Conservation (phyloP, 257 asterid genomes). For the Ilex aquifolium region DNA sequence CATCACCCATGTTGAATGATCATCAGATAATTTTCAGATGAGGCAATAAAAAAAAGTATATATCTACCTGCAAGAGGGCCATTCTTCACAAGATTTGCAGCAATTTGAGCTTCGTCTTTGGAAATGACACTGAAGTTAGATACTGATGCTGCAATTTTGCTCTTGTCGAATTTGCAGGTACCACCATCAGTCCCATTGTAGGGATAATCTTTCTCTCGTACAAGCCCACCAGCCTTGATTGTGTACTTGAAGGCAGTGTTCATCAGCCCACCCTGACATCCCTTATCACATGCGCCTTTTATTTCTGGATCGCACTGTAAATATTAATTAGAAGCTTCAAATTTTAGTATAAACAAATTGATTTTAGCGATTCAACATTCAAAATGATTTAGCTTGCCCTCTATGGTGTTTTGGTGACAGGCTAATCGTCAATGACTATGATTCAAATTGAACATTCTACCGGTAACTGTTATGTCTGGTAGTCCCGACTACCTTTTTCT, state of each 20-base stretch:
- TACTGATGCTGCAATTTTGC: constrained; percentile 58
- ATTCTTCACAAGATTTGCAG: constrained; percentile 69
- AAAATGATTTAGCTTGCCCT: too few species aligned
- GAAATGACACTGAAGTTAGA: constrained; percentile 78
- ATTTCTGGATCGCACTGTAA: constrained; percentile 75
- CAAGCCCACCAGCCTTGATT: constrained; percentile 71
- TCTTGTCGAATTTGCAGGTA: constrained; percentile 54
- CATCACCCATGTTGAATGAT: too few species aligned
- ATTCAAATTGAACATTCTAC: too few species aligned
- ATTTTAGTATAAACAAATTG: too few species aligned
- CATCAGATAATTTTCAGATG: too few species aligned
- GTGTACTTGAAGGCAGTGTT: constrained; percentile 81
- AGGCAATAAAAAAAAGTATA: too few species aligned
- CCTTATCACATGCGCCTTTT: constrained; percentile 56
- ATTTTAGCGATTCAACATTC: too few species aligned
- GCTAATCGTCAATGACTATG: too few species aligned
- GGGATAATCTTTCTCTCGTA: constrained; percentile 66
- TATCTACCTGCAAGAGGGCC: constrained; percentile 89
- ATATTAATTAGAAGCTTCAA: too few species aligned
- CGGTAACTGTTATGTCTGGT: too few species aligned
- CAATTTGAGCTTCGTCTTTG: constrained; percentile 68
- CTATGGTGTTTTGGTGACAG: too few species aligned
- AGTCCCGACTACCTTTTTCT: too few species aligned
- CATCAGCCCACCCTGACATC: constrained; percentile 87
- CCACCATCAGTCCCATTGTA: constrained; percentile 62